Evolutionary conservation across 2,329 filamentous ascomycete species (phyloP), one percentile per base, ranked within the genome.

Genomic region (Leptosphaerulina australis): DNA sequence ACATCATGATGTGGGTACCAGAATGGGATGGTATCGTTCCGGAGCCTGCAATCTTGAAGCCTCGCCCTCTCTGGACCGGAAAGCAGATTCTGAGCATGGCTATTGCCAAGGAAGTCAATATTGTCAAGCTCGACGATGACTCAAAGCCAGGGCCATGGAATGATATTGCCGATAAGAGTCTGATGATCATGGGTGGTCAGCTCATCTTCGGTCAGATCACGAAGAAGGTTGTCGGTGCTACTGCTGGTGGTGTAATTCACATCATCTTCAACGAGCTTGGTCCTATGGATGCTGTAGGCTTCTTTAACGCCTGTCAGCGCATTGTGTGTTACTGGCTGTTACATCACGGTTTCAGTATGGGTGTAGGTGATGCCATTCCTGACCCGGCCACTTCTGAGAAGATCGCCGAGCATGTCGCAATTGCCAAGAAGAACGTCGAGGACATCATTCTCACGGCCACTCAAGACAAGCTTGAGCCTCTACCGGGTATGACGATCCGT

Each of bases 261-360:
- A 88, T 95, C 60, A 91, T 94, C 70, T 99, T 89, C 82, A 99
- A 99, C 70, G 93, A 97, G 74, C 87, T 94, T 56, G 92, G 94
- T 9, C 83, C 88, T 25, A 85, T 89, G 20, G 88, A 88, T 37
- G 90, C 94, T 15, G 93, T 99, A 79, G 87, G 86, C 55, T 99
- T 99, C 79, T 90, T 99, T 77, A 97, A 97, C 69, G 92, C 92
- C 60, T 88, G 90, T 48, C 95, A 99, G 76, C 87, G 91, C 44
- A 91, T 97, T 46, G 89, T 97, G 63, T 95, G 93, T 70, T 96
- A 97, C 76, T 99, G 94, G 94, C 84, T 99, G 31, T 78, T 97
- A 29, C 93, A 99, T 74, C 88, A 96, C 64, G 94, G 94, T 40
- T 94, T 96, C 81, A 97, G 91, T 75, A 97, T 99, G 59, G 94